Conservation (phyloP, 257 asterid genomes). For the Vinca minor region DNA sequence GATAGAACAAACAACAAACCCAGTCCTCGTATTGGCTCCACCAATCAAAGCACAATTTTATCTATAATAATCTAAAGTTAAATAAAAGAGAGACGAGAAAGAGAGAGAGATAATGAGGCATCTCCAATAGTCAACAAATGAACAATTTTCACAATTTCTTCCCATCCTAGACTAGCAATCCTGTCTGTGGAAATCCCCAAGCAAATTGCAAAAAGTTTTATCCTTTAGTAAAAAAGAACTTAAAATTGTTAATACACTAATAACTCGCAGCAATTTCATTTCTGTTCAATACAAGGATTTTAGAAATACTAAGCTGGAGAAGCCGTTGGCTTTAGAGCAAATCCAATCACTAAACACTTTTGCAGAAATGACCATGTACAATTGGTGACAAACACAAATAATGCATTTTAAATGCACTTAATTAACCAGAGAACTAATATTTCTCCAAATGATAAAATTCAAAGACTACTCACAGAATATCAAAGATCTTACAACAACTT, state of each 20-base stretch:
- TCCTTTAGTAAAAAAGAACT: not conserved
- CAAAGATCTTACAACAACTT: slow-evolving; percentile 1
- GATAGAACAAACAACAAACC: not conserved
- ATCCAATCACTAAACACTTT: not conserved
- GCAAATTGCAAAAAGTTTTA: not conserved
- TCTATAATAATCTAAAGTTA: not conserved
- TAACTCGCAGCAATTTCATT: not conserved
- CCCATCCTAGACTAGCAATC: not conserved
- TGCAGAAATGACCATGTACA: not conserved
- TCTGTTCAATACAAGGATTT: not conserved
- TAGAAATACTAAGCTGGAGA: not conserved
- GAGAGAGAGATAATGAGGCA: too few relatives aligned
- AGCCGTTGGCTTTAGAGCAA: not conserved
- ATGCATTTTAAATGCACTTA: not conserved
- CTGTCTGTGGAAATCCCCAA: not conserved
- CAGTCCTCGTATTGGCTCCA: not conserved
- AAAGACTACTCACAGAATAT: not conserved
- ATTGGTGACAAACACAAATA: not conserved
- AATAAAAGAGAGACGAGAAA: not conserved
- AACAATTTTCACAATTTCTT: not conserved
- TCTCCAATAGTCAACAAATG: too few relatives aligned
- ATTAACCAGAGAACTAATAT: too few relatives aligned
- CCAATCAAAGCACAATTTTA: too few relatives aligned
- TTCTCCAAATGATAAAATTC: not conserved
- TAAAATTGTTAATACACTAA: not conserved